Base-by-base conservation (phyloP, 768 basidiomycete genomes). In the Tylopilus vinaceipallidus region DNA sequence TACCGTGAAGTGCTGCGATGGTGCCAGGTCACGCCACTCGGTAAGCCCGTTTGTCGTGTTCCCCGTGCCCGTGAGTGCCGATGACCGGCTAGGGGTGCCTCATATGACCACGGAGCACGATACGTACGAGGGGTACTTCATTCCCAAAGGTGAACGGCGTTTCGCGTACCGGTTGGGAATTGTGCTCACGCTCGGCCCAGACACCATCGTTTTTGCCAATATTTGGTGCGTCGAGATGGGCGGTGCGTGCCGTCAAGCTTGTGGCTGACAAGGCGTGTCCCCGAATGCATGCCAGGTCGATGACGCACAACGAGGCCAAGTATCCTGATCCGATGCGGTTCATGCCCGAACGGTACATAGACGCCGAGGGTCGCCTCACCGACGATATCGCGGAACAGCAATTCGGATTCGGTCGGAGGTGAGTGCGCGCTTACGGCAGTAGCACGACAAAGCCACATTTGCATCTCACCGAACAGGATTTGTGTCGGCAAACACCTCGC, bases 401-500 rank as follows among this genome's bases (percentile, higher is more conserved):
- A n/a, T 62, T 45, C 10, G 65, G 65, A 0, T 67, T 61, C 34
- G 65, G 61, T 27, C 55, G 62, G 23, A 66, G 59, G 44, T 55
- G 32, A 41, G 40, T 12, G 27, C 6, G 6, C 27, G 27, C 27
- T n/a, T n/a, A n/a, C n/a, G n/a, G n/a, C n/a, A n/a, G n/a, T n/a
- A n/a, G n/a, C n/a, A n/a, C n/a, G n/a, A n/a, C n/a, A n/a, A n/a
- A n/a, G n/a, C n/a, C 27, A 6, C 27, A 29, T 29, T 12, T 20
- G 17, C 19, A 24, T 26, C 17, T 12, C 5, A 20, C 2, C 19
- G 4, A n/a, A 38, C 36, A 61, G 62, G 49, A 58, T 59, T 3
- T 67, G 64, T n/a, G 56, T 65, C 9, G 60, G 59, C 6, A 57
- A 58, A 30, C 56, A 62, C n/a, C 58, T 66, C 8, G 63, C 64